A percentile compares a stretch with the other conserved stretches of the same genome.
Evolutionary conservation across 345 rosid genomes (phyloP).

Genomic region (Brassica napus): Da-Ae NC_063447.1:175001-175500

Average conservation of each 20-base stretch:
- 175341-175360: neutral
- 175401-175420: conserved; percentile 85
- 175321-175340: neutral
- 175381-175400: conserved; percentile 66
- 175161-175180: conserved; percentile 76
- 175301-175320: neutral
- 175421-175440: conserved; percentile 89
- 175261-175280: conserved; percentile 67
- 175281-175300: conserved; percentile 49
- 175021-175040: neutral
- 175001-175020: neutral
- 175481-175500: conserved; percentile 91
- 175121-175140: conserved; percentile 64
- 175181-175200: conserved; percentile 90
- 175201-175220: conserved; percentile 87
- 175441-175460: conserved; percentile 87
- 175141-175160: conserved; percentile 74
- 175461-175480: conserved; percentile 90
- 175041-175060: neutral
- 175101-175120: conserved; percentile 82
- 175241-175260: conserved; percentile 87
- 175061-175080: conserved; percentile 4
- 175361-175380: conserved; percentile 53
- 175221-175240: conserved; percentile 93
- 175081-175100: conserved; percentile 9